Evolutionary conservation across 139 green algal genomes (phyloP).

Genomic region (Coelastrella sp.): DNA sequence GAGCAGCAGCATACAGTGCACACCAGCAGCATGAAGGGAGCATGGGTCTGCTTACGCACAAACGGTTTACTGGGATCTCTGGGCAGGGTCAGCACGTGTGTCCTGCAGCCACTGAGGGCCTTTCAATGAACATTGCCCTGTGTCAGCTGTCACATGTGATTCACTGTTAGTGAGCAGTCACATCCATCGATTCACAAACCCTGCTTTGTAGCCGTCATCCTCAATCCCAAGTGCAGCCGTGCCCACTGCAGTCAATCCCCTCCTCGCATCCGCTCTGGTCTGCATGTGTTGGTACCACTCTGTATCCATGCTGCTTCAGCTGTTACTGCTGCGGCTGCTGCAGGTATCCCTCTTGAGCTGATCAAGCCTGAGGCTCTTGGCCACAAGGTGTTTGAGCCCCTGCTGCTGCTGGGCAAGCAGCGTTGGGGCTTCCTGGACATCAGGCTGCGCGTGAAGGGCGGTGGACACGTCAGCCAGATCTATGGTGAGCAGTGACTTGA

Average conservation of each 20-base stretch:
- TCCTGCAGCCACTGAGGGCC: too few relatives aligned
- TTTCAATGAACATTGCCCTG: too few relatives aligned
- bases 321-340: background rate
- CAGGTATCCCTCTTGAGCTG: slow-evolving; percentile 95
- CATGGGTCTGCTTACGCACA: too few relatives aligned
- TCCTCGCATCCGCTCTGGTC: background rate
- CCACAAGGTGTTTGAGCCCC: slow-evolving; percentile 97
- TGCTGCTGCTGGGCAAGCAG: slow-evolving; percentile 95
- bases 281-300: background rate
- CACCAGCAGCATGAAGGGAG: too few relatives aligned
- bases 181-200: too few relatives aligned
- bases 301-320: too few relatives aligned
- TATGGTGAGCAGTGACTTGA: slow-evolving; percentile 74
- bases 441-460: slow-evolving; percentile 96
- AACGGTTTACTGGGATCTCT: too few relatives aligned
- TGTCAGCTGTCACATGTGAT: background rate
- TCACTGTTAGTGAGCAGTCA: background rate
- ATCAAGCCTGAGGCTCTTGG: slow-evolving; percentile 95
- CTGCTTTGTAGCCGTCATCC: background rate
- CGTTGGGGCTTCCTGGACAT: slow-evolving; percentile 97
- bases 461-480: slow-evolving; percentile 96
- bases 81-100: too few relatives aligned
- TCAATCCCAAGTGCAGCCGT: background rate
- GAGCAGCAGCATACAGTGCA: too few relatives aligned
- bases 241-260: too few relatives aligned